These are phyloP conservation scores for Blastobotrys serpentis DNA, from an alignment of 1,139 yeast species.

Conservation along the genomic window DNA sequence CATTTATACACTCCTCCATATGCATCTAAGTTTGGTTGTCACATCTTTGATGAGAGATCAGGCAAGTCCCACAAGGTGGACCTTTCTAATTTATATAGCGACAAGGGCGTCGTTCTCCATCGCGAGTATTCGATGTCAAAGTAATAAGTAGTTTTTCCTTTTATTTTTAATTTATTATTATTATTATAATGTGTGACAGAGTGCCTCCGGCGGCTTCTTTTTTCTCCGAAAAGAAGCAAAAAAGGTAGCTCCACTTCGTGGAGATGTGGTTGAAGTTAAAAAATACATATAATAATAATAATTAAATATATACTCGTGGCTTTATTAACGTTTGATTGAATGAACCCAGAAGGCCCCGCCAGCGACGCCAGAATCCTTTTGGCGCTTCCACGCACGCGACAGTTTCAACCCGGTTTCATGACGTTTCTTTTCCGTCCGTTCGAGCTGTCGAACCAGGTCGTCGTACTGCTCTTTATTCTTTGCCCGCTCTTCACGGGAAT, in stretches of 20 bases:
- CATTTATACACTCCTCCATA: conserved; percentile 80
- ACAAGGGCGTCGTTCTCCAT: conserved; percentile 48
- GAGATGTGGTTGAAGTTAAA: neutral
- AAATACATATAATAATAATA: too few species aligned
- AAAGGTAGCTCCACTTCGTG: neutral
- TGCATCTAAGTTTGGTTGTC: conserved; percentile 65
- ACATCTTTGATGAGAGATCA: conserved; percentile 54
- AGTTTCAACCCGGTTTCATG: conserved; percentile 31
- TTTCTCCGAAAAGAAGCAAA: conserved; percentile 3
- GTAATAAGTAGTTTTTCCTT: neutral
- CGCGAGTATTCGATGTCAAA: neutral
- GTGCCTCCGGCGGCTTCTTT: too few species aligned
- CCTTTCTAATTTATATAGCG: conserved; percentile 61
- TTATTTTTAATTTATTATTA: conserved; percentile 2
- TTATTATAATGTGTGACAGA: too few species aligned
- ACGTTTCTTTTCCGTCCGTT: conserved; percentile 28
- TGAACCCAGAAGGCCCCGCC: conserved; percentile 34
- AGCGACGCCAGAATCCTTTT: conserved; percentile 24
- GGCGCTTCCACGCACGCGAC: conserved; percentile 30
- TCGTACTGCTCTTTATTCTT: conserved; percentile 19
- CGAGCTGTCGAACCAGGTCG: conserved; percentile 22
- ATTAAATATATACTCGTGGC: too few species aligned
- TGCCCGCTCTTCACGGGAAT: conserved; percentile 21
- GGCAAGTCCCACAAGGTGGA: conserved; percentile 58
- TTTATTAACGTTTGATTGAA: conserved; percentile 13